Evolutionary conservation across 148 eudicot genomes (phyloP), one percentile per base, ranked within the genome.

Genomic region (Amaranthus cruentus): DNA sequence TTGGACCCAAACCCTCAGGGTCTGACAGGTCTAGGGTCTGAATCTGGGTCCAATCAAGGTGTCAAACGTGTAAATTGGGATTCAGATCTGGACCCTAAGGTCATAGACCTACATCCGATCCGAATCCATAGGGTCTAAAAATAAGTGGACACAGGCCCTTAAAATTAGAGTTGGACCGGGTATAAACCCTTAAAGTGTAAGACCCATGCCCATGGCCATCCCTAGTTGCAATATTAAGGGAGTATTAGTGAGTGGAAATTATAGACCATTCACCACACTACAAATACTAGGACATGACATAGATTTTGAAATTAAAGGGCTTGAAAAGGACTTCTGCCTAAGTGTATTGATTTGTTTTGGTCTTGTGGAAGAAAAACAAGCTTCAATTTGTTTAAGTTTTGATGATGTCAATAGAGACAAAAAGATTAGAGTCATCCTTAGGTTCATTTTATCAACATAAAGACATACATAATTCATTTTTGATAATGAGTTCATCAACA

Each of bases 391-490:
- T 47, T 14, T 66, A 15, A 47, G 68, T 63, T 14, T 18, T 65
- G 63, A 55, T 74, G 47, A 13, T 48, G 52, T 3, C 14, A 6
- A 46, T 14, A 21, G 8, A 47, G 63, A 65, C 54, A 74, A 15
- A 47, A 55, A 12, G 21, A 15, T 59, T 58, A n/a, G 52, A 5
- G 46, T 47, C 46, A 4, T 6, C 10, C 2, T 28, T 6, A 18
- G 6, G 59, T 21, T 54, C n/a, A 69, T n/a, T 21, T 3, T 3
- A 28, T 62, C 44, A 47, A 52, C 42, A 62, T 62, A 38, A 49
- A 52, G 68, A 13, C 56, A 72, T 46, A 50, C 6, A 46, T 65
- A 12, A 47, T 74, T 74, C 43, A 54, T 64, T 47, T 38, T 18
- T 53, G 52, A 57, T 43, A 13, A 63, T 63, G 50, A 46, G 47